Base-by-base conservation (phyloP, 805 yeast genomes). In the Saccharomycopsis guyanensis region DNA sequence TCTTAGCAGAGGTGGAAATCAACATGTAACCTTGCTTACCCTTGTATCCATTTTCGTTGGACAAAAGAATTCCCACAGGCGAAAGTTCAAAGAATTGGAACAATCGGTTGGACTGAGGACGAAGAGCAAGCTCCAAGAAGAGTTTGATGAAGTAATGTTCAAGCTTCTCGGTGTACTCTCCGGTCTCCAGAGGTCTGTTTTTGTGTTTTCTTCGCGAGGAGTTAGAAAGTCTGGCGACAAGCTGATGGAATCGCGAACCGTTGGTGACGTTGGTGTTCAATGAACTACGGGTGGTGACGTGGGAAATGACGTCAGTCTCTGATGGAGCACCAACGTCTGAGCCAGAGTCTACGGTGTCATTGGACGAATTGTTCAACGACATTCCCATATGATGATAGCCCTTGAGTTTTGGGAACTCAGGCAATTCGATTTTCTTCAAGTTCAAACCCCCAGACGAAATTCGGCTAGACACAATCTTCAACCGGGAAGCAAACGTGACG, bases 11-110 rank as follows among this genome's bases (percentile, higher is more conserved):
- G 1, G 96, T 82, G 18, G 88, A 78, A 40, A 89, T 76, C 45
- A 84, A 76, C 48, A 91, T 62, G 42, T 78, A 76, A 1, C 98
- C 99, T 63, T 93, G 96, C 56, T 88, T 93, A 1, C 97, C 95
- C 46, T 78, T 78, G 57, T 72, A 83, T 0, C 86, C 83, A 24
- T 78, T 75, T 61, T 93, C 98, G 53, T 86, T 80, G 41, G 91
- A 81, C 35, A 93, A 67, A 40, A 88, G 68, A 6, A 93, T 78
- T 4, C 95, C 86, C 53, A 93, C 75, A 0, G 95, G 94, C 0
- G 97, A 88, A 13, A 93, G 66, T 57, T 93, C 98, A 50, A 91
- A 77, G 60, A 93, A 93, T 51, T 83, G 89, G 56, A 93, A 83
- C 8, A 93, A 60, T 49, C 82, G 71, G 58, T 87, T 88, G 0